Base-by-base conservation (phyloP, 2,329 filamentous ascomycete genomes). In the Myriosclerotinia scirpicola region DNA sequence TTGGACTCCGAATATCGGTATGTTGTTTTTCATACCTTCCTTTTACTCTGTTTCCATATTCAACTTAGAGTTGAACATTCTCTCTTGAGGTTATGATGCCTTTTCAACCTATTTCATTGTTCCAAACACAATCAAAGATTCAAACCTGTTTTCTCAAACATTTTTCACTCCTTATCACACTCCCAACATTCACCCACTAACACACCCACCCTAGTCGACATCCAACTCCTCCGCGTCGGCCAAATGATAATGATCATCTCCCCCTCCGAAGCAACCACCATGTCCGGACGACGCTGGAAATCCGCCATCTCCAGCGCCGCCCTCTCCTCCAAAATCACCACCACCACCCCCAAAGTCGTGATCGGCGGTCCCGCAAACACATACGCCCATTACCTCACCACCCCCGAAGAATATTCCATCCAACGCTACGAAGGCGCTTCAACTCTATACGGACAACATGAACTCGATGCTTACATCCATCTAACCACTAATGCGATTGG, bases 391-490 rank as follows among this genome's bases (percentile, higher is more conserved):
- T 91, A 91, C 75, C 87, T 90, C 70, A 76, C 87, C 11, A 91
- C 92, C 0, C 85, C 88, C 52, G 91, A 95, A 76, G 91, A 96
- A 78, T 95, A 95, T 76, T 80, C 80, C 17, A 81, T 95, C 55
- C 93, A 97, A 78, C 89, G 94, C 14, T 97, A 97, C 79, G 94
- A 98, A 79, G 94, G 93, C 20, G 93, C 92, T 0, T 93, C 90
- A 5, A 98, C 94, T 0, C 85, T 97, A 2, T 95, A 90, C 76
- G 94, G 94, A 0, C 90, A 85, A 1, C 87, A 93, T 78, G 90
- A 92, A 0, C 83, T 97, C 17, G 86, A 90, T 36, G 94, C 92
- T 0, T 95, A 95, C 79, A 90, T 97, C 79, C 92, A 95, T 77
- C 82, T 94, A 50, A 93, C 91, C 0, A 81, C 92, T 14, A 84